Base-by-base conservation (phyloP, 2,329 filamentous ascomycete genomes). In the Rhexocercosporidium sp. region DNA sequence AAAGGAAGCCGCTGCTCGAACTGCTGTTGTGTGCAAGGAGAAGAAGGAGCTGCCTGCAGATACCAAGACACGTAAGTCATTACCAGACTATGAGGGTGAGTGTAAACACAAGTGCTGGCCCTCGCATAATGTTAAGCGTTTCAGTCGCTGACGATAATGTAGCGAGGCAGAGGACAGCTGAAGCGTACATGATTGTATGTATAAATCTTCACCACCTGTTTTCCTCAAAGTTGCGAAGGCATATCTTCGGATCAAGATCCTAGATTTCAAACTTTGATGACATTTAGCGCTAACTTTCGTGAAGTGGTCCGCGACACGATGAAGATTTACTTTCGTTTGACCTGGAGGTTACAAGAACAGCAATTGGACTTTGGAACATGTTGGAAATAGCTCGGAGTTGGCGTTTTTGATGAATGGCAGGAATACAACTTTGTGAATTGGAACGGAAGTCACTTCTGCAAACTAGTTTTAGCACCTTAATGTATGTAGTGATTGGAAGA, bases 121-220 rank as follows among this genome's bases (percentile, higher is more conserved):
- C 29, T 27, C 27, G 9, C n/a, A n/a, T n/a, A 44, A 44, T 11
- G 44, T 20, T 11, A 22, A 22, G 27, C 41, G n/a, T 12, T 25
- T n/a, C 31, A 57, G 14, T 41, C 4, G 34, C 68, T 72, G 59
- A 72, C 61, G 5, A 20, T 5, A 66, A 22, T 9, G n/a, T 56
- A 68, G 73, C 72, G 1, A 64, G 67, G 56, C 63, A 59, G 54
- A 66, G 69, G 61, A 75, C 72, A 9, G 70, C 72, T 16, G 72
- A 75, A 63, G 70, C 72, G 3, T 74, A 76, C 39, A 71, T 71
- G 68, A 51, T 71, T 12, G 68, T 59, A 51, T 67, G 51, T n/a
- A 65, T 29, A 70, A 68, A 44, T 44, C 14, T 12, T 44, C 9
- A 18, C n/a, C n/a, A n/a, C n/a, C n/a, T n/a, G n/a, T n/a, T n/a